phyloP scores from a whole-genome alignment of 495 filamentous ascomycete genomes.

The Penicillium parvum region DNA sequence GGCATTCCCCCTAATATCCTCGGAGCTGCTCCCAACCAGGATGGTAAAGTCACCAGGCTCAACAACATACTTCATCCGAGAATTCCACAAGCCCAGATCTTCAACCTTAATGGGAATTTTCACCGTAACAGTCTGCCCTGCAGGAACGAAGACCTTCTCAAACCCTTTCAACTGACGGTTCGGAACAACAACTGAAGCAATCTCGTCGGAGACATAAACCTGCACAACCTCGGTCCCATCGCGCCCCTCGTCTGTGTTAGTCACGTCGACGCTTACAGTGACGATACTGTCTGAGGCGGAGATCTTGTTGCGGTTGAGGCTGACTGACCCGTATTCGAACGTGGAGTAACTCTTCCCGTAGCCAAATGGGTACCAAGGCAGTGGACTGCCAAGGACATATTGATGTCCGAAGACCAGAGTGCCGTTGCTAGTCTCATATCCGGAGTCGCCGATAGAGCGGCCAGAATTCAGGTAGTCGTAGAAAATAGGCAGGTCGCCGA shows the following conservation, averaged over 20 bases:
- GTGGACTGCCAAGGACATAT: conserved; percentile 57
- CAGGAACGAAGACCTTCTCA: conserved; percentile 57
- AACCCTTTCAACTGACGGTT: conserved; percentile 66
- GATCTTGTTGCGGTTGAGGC: conserved; percentile 40
- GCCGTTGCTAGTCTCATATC: conserved; percentile 47
- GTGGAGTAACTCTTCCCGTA: conserved; percentile 64
- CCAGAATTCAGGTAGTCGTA: conserved; percentile 69
- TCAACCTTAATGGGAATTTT: conserved; percentile 47
- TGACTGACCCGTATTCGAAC: conserved; percentile 51
- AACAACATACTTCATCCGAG: conserved; percentile 62
- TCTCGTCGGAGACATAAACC: conserved; percentile 58
- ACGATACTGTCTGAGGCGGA: conserved; percentile 36
- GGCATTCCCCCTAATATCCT: conserved; percentile 51
- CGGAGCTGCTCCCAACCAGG: conserved; percentile 51
- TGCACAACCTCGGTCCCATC: conserved; percentile 67
- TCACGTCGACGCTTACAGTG: conserved; percentile 51
- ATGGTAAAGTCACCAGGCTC: conserved; percentile 62
- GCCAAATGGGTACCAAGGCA: conserved; percentile 62
- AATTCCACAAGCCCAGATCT: conserved; percentile 56
- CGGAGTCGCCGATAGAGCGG: conserved; percentile 47
- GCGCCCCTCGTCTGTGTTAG: conserved; percentile 48
- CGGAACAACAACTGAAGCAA: conserved; percentile 60
- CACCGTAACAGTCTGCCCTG: conserved; percentile 56
- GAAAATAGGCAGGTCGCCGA: conserved; percentile 62
- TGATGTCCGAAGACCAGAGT: conserved; percentile 60